Evolutionary conservation across 176 grass and related monocot genomes (phyloP).

Genomic region (Ananas comosus): DNA sequence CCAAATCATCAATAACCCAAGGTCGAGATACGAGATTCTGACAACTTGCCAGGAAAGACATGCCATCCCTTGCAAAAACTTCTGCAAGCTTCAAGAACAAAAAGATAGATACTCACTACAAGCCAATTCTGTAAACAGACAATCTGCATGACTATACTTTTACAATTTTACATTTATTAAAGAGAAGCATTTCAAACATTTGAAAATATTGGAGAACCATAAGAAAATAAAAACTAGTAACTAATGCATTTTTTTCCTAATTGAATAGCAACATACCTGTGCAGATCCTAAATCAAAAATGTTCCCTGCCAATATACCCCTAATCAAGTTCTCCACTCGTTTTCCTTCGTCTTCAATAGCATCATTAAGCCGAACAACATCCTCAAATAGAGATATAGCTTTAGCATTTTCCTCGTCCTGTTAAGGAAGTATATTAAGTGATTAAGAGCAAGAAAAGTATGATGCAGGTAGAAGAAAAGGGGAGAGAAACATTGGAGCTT

Average conservation of each 20-base stretch:
- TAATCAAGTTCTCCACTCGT: constrained; percentile 74
- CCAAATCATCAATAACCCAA: constrained; percentile 94
- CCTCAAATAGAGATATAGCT: constrained; percentile 88
- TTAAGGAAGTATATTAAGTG: constrained; percentile 17
- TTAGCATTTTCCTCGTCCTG: constrained; percentile 99
- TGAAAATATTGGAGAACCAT: not conserved
- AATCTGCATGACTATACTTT: not conserved
- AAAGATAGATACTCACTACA: constrained; percentile 23
- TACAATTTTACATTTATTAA: not conserved
- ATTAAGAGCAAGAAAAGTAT: constrained; percentile 1
- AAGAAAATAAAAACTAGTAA: constrained; percentile 5
- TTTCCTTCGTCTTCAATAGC: constrained; percentile 71
- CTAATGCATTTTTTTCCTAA: not conserved
- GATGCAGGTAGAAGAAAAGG: not conserved
- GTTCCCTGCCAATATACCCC: constrained; percentile 91
- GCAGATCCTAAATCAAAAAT: constrained; percentile 99
- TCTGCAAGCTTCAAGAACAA: constrained; percentile 74
- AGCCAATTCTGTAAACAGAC: not conserved
- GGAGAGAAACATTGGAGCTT: not conserved
- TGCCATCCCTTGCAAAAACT: constrained; percentile 97
- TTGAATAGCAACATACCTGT: constrained; percentile 34
- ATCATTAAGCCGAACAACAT: constrained; percentile 70
- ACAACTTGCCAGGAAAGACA: constrained; percentile 94
- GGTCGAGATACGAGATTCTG: constrained; percentile 80
- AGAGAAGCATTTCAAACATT: too few species aligned